phyloP scores from a whole-genome alignment of 2,329 filamentous ascomycete species.

The Pseudocercospora vitis region DNA sequence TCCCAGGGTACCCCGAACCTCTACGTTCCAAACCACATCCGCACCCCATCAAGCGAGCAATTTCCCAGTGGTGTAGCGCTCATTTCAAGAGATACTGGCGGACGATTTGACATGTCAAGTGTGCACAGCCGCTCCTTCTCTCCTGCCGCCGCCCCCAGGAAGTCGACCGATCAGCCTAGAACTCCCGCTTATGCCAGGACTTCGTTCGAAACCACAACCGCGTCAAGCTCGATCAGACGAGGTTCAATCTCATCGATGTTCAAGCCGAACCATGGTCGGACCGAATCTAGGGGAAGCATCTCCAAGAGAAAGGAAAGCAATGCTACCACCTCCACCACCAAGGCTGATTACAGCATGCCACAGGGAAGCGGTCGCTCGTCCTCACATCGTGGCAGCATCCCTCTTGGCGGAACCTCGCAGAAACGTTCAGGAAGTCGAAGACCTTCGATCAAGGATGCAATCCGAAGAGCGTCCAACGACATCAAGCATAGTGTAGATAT shows the following conservation, averaged over 20 bases:
- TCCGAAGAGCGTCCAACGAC: conserved; percentile 17
- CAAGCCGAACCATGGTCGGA: background rate
- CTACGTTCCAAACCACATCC: background rate
- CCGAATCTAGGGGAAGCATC: background rate
- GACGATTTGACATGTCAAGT: background rate
- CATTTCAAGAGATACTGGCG: background rate
- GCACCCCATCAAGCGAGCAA: background rate
- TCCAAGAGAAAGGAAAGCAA: background rate
- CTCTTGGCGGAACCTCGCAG: background rate
- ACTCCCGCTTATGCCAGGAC: background rate
- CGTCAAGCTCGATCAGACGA: background rate
- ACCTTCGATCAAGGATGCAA: conserved; percentile 10
- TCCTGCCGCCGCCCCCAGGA: background rate
- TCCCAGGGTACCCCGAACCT: background rate
- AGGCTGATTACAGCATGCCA: background rate
- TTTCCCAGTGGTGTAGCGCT: background rate
- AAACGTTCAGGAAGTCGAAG: conserved; percentile 10
- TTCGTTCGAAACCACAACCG: background rate
- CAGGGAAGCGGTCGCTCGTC: background rate
- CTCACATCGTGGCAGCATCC: background rate
- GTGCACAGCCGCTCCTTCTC: background rate
- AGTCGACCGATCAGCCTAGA: conserved; percentile 2
- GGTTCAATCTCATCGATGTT: background rate
- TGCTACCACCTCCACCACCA: background rate
- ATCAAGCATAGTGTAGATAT: conserved; percentile 2